Evolutionary conservation across 73 alveolate genomes (phyloP).

Genomic region (Effrenium voratum): DNA sequence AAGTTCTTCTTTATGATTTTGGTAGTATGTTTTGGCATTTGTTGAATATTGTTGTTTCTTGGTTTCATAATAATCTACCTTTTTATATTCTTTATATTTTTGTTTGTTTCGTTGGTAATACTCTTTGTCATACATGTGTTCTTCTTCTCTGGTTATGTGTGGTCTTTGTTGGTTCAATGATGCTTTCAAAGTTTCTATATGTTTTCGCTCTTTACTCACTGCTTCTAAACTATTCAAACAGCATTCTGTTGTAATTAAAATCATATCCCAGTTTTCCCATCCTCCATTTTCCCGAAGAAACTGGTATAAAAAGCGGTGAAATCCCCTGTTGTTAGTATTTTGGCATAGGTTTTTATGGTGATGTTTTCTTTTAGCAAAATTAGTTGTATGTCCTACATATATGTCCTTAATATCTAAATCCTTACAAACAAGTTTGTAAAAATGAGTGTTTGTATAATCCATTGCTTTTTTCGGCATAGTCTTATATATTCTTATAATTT

Average conservation of each 20-base stretch:
- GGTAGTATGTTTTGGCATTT: not conserved
- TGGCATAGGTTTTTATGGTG: not conserved
- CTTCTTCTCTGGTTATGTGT: not conserved
- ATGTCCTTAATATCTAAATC: not conserved
- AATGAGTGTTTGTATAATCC: not conserved
- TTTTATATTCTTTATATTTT: not conserved
- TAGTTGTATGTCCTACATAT: constrained; percentile 16
- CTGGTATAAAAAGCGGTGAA: not conserved
- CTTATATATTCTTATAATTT: not conserved
- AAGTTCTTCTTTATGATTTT: not conserved
- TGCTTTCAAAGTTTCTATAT: not conserved
- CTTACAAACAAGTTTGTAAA: not conserved
- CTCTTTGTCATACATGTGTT: not conserved
- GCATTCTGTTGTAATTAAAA: not conserved
- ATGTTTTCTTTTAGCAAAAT: not conserved
- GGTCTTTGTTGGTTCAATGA: not conserved
- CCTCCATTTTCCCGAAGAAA: constrained; percentile 21
- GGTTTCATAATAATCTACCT: not conserved
- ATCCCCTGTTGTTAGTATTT: not conserved
- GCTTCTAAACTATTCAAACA: not conserved
- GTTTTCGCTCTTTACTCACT: not conserved
- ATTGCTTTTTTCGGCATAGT: not conserved
- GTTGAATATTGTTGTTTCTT: not conserved
- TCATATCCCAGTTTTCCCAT: constrained; percentile 4
- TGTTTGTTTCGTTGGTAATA: not conserved